These are phyloP conservation scores for Suhomyces terraborum DNA, from an alignment of 1,139 yeast species.

Conservation along the genomic window DNA sequence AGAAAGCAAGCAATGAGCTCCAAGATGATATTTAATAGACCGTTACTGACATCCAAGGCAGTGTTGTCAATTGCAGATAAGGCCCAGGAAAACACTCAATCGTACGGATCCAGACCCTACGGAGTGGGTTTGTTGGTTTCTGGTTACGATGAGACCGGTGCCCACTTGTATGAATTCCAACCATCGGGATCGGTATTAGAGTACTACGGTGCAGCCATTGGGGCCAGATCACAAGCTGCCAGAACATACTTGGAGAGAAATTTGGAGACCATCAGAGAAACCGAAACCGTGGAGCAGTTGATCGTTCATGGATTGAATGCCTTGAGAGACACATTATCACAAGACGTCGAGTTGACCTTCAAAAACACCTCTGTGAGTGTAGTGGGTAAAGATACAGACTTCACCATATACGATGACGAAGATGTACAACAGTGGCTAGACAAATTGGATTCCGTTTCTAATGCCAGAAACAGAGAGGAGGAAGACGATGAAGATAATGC, in stretches of 20 bases:
- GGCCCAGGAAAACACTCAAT: constrained; percentile 95
- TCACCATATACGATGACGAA: constrained; percentile 83
- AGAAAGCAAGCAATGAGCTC: constrained; percentile 92
- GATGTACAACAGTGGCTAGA: constrained; percentile 80
- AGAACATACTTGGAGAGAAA: constrained; percentile 92
- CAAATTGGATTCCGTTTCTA: constrained; percentile 61
- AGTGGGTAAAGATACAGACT: constrained; percentile 78
- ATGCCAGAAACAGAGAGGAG: constrained; percentile 48
- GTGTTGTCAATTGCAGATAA: constrained; percentile 89
- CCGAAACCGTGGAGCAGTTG: constrained; percentile 67
- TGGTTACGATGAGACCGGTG: constrained; percentile 94
- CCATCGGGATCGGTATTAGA: constrained; percentile 95
- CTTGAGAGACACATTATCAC: constrained; percentile 88
- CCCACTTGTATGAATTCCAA: constrained; percentile 91
- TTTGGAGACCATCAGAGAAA: constrained; percentile 62
- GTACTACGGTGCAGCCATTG: constrained; percentile 92
- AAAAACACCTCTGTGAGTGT: constrained; percentile 89
- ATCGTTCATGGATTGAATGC: constrained; percentile 89
- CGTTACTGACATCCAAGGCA: constrained; percentile 83
- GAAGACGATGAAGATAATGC: constrained; percentile 44
- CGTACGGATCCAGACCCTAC: constrained; percentile 94
- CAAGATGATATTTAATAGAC: constrained; percentile 81
- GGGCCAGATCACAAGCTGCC: constrained; percentile 98
- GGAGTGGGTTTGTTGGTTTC: constrained; percentile 92
- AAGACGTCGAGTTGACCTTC: constrained; percentile 85